phyloP scores from a whole-genome alignment of 208 protist species.

The Jaenimonas drosophilae region DNA sequence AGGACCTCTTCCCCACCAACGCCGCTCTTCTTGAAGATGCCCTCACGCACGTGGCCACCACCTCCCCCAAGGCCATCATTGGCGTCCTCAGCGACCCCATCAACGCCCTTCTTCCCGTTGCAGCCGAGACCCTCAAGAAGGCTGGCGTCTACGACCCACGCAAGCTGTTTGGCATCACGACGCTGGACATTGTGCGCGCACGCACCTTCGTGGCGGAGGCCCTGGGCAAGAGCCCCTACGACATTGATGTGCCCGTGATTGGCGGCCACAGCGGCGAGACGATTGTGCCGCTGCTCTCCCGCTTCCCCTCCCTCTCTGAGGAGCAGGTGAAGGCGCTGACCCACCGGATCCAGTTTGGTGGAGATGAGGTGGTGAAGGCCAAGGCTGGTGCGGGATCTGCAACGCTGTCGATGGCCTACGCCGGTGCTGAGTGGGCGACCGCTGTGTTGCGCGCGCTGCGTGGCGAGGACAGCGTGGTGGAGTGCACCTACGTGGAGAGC shows the following conservation, averaged over 20 bases:
- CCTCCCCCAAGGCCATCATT: constrained; percentile 78
- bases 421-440: constrained; percentile 28
- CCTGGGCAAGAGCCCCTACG: constrained; percentile 31
- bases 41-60: constrained; percentile 50
- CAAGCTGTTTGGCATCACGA: constrained; percentile 88
- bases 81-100: constrained; percentile 91
- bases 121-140: constrained; percentile 75
- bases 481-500: constrained; percentile 70
- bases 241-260: constrained; percentile 82
- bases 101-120: constrained; percentile 90
- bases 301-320: constrained; percentile 31
- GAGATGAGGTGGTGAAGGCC: constrained; percentile 84
- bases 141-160: constrained; percentile 62
- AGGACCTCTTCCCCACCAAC: constrained; percentile 94
- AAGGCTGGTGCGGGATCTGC: constrained; percentile 82
- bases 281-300: constrained; percentile 90
- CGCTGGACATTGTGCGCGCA: constrained; percentile 72
- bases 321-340: constrained; percentile 68
- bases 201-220: constrained; percentile 73
- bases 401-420: constrained; percentile 68
- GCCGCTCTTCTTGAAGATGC: constrained; percentile 75
- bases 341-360: constrained; percentile 76
- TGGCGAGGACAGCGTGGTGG: constrained; percentile 46
- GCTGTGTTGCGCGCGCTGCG: constrained; percentile 36
- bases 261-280: constrained; percentile 92